Evolutionary conservation across 2,329 filamentous ascomycete genomes (phyloP), one percentile per base, ranked within the genome.

Genomic region (Exophiala sp.): DNA sequence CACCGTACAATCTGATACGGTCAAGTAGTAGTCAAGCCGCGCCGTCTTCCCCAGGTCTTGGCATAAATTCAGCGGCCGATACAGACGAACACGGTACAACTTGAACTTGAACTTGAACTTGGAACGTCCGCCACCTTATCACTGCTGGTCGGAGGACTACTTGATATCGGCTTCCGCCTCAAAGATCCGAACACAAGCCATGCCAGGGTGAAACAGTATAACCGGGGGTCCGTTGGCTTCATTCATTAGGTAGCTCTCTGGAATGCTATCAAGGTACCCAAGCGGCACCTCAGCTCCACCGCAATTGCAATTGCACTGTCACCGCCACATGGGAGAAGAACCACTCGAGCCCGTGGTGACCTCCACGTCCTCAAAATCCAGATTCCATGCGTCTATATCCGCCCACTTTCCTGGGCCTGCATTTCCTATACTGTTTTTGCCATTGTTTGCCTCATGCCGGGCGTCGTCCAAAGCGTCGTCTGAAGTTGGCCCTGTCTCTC

Each of bases 321-420:
- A 54, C 23, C 51, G 16, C 18, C 42, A 38, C 39, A 46, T 49
- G 10, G 54, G 54, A 19, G 54, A 57, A 43, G 50, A 49, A 23
- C 50, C 29, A 10, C 48, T 46, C 9, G 54, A 57, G 9, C 51
- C 48, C 19, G 48, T 57, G 41, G 45, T 46, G 30, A 57, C 51
- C 42, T 57, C 54, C 22, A 59, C 53, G 19, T 61, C 58, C 43
- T 61, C 58, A 47, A 58, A 61, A 13, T 58, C 57, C 51, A 61
- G 52, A 46, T 57, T 54, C 51, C 57, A 61, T 47, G 56, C 56
- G 46, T 61, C 58, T 42, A 61, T 59, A 22, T 58, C 58, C 19
- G 55, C 58, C 58, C 58, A 61, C 34, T 58, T 61, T 34, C 45
- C 43, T 14, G 43, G 53, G 22, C 27, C 43, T n/a, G 27, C 23